Evolutionary conservation across 2,329 filamentous ascomycete genomes (phyloP), one percentile per base, ranked within the genome.

Genomic region (Aspergillus sp.): DNA sequence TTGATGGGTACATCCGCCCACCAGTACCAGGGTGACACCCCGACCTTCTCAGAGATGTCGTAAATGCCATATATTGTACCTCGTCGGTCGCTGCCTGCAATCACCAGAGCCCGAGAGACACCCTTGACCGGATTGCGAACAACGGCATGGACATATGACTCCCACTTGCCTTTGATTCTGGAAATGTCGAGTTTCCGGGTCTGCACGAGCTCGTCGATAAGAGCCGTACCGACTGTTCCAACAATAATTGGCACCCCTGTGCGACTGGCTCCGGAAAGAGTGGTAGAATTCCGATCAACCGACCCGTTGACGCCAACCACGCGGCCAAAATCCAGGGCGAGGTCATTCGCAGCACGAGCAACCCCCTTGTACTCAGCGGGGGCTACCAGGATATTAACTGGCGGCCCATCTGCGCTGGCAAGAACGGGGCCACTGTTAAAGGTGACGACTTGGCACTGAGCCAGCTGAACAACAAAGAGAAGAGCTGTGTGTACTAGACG

Each of bases 1-100:
- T 82, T 80, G 1, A 82, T 70, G 1, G 86, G 81, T 1, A 88
- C 84, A 70, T 90, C 88, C 6, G 88, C 87, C 81, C 85, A 90
- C 79, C 83, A 90, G 75, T 90, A 85, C 86, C 87, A 90, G 30
- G 87, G 88, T 34, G 86, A 89, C 13, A 91, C 88, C 28, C 89
- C 89, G 60, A 91, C 91, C 72, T 91, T 88, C 74, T 91, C 88
- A 23, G 87, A 89, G 52, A 91, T 74, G 65, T 89, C 88, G 76
- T 92, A 92, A 22, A 90, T 78, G 11, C 89, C 89, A 68, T 84
- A 92, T 58, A 92, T 90, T 2, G 87, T 85, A 15, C 87, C 88
- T 64, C 89, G 81, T 58, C 85, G 85, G 71, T 91, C 88, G 69
- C 85, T 88, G 11, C 87, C 89, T 34, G 85, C 87, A 72, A 92